Conservation (phyloP, 1,284 basidiomycete genomes). For the Ceratobasidium theobromae region DNA sequence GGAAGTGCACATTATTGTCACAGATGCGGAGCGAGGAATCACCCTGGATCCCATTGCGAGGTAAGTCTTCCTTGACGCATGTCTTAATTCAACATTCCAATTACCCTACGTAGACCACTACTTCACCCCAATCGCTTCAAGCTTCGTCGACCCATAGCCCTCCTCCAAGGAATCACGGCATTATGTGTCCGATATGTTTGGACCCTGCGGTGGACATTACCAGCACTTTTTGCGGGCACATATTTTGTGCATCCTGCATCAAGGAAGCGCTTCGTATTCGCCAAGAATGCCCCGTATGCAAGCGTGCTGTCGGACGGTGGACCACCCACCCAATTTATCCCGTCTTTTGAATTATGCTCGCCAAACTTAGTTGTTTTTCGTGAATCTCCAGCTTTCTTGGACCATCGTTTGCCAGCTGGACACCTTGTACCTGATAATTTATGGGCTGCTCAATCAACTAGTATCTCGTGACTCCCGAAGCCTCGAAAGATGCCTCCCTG, state of each 20-base stretch:
- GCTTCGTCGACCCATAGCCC: background rate
- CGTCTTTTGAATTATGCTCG: background rate
- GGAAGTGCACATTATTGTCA: background rate
- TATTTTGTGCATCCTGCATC: constrained; percentile 23
- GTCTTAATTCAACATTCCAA: background rate
- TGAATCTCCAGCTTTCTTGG: constrained; percentile 20
- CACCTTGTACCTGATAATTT: constrained; percentile 21
- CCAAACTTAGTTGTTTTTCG: constrained; percentile 3
- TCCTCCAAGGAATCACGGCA: constrained; percentile 9
- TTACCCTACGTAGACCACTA: background rate
- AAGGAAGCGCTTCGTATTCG: background rate
- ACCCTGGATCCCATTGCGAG: background rate
- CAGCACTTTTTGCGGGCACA: constrained; percentile 21
- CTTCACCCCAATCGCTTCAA: background rate
- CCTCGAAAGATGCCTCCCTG: background rate
- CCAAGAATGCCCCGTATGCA: constrained; percentile 16
- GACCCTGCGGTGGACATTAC: background rate
- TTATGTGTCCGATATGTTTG: constrained; percentile 23
- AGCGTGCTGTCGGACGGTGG: background rate
- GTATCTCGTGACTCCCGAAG: background rate
- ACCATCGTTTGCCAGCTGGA: background rate
- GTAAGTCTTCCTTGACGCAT: background rate
- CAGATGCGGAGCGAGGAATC: background rate
- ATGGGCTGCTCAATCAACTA: constrained; percentile 1
- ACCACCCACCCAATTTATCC: constrained; percentile 24